phyloP scores from a whole-genome alignment of 768 basidiomycete species.

The Dioszegia aurantiaca region DNA sequence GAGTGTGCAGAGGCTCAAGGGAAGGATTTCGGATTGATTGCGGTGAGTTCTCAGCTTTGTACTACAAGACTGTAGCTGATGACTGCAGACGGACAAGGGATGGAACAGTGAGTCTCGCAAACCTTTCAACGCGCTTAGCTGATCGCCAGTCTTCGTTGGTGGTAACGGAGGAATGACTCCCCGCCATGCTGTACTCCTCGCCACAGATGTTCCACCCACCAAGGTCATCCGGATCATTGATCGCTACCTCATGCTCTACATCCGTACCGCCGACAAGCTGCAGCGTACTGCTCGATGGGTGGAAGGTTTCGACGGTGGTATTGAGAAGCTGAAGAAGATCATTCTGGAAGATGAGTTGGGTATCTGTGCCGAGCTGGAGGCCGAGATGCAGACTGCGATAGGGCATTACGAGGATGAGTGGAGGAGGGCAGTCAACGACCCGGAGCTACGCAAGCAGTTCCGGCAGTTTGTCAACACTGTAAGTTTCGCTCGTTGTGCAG shows the following conservation, averaged over 20 bases:
- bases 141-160: conserved; percentile 60
- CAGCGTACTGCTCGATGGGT: conserved; percentile 73
- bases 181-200: conserved; percentile 65
- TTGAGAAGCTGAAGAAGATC: conserved; percentile 65
- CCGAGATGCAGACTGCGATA: conserved; percentile 65
- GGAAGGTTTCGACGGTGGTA: conserved; percentile 66
- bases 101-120: conserved; percentile 62
- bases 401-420: conserved; percentile 69
- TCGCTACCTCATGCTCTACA: conserved; percentile 62
- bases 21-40: conserved; percentile 73
- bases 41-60: conserved; percentile 32
- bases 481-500: conserved; percentile 15
- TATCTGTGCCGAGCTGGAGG: conserved; percentile 67
- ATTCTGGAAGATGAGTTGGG: conserved; percentile 69
- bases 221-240: conserved; percentile 64
- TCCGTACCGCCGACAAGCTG: conserved; percentile 68
- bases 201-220: conserved; percentile 66
- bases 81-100: conserved; percentile 63
- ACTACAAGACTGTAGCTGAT: no score
- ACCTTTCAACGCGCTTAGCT: neutral
- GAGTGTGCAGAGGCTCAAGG: conserved; percentile 76
- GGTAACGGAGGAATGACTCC: conserved; percentile 66
- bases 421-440: conserved; percentile 62
- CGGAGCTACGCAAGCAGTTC: conserved; percentile 58
- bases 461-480: conserved; percentile 68